Percentiles rank a stretch among this genome's conserved stretches.
phyloP scores from a whole-genome alignment of 768 basidiomycete genomes.

The Sistotremastrum niveocremeum region DNA sequence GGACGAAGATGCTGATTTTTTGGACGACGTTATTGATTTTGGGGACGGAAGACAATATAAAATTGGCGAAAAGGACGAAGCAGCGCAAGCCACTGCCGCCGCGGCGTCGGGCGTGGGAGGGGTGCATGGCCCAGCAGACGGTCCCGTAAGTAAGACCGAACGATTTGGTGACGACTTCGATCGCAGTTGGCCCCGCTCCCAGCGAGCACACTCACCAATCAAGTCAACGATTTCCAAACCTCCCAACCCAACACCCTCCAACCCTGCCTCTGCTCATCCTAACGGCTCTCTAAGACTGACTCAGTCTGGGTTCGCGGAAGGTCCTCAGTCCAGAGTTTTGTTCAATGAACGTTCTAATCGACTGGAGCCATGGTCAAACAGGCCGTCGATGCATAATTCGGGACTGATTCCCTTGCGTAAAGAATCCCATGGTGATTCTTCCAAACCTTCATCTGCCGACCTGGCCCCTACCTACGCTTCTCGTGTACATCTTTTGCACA shows the following conservation, averaged over 20 bases:
- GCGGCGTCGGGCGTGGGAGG: constrained; percentile 1
- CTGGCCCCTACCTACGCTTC: too few species aligned
- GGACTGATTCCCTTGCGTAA: constrained; percentile 7
- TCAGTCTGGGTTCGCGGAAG: constrained; percentile 23
- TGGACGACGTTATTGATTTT: constrained; percentile 87
- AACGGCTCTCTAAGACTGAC: constrained; percentile 16
- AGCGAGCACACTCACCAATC: constrained; percentile 15
- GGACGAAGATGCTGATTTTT: constrained; percentile 85
- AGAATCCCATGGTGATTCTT: too few species aligned
- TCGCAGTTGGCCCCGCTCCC: constrained; percentile 83
- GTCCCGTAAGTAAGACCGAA: constrained; percentile 69
- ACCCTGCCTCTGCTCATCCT: constrained; percentile 26
- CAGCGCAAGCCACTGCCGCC: neutral
- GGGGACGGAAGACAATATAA: constrained; percentile 90
- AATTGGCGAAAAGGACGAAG: constrained; percentile 33
- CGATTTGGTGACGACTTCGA: constrained; percentile 91
- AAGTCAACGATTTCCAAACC: neutral
- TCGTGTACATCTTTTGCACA: too few species aligned
- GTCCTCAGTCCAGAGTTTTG: constrained; percentile 50
- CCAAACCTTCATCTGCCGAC: too few species aligned
- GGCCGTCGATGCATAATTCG: constrained; percentile 26
- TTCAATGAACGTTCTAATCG: constrained; percentile 93
- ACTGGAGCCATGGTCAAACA: constrained; percentile 65
- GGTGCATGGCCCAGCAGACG: constrained; percentile 10
- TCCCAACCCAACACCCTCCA: neutral